Evolutionary conservation across 768 basidiomycete species (phyloP).

Genomic region (Leccinum uliginosum): DNA sequence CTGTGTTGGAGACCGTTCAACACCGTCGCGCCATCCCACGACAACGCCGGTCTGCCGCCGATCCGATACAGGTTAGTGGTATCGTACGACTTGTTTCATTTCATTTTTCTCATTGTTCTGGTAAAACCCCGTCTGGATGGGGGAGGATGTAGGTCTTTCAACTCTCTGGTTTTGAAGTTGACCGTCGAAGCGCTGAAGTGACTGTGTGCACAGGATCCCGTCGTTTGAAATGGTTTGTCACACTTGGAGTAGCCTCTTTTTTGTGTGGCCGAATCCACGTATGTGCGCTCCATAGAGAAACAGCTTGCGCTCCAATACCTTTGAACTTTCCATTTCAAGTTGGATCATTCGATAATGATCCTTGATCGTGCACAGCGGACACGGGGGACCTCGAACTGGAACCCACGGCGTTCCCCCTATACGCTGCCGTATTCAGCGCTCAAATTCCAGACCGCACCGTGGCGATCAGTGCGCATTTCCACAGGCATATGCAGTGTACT

Average conservation of each 20-base stretch:
- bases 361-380: not conserved
- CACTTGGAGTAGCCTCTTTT: not conserved
- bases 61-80: not conserved
- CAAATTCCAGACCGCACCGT: not conserved
- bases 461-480: not conserved
- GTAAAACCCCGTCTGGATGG: not conserved
- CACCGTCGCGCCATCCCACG: conserved; percentile 1
- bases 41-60: not conserved
- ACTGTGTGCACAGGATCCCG: not conserved
- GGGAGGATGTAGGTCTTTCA: not conserved
- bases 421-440: not conserved
- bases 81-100: not conserved
- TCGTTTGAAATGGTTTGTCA: not conserved
- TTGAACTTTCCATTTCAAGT: not conserved
- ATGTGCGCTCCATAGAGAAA: not conserved
- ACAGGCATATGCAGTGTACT: not conserved
- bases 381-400: not conserved
- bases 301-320: not conserved
- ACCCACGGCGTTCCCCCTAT: not conserved
- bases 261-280: not conserved
- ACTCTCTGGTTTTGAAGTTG: not conserved
- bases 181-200: not conserved
- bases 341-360: not conserved
- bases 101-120: not conserved
- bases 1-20: not conserved